Conservation (phyloP, 345 rosid genomes). For the Camelina neglecta region DNA sequence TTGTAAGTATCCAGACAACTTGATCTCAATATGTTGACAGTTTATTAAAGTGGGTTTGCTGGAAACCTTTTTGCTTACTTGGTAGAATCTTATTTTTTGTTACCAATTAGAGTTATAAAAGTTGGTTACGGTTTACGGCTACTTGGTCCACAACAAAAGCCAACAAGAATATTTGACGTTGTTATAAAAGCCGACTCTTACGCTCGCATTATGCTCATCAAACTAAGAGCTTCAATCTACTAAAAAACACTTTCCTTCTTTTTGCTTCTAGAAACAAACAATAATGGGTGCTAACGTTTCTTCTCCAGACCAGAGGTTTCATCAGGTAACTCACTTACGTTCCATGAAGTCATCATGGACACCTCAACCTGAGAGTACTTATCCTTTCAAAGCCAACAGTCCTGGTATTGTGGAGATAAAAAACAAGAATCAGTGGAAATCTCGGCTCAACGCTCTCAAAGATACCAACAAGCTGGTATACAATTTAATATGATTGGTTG, state of each 20-base stretch:
- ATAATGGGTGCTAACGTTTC: constrained; percentile 47
- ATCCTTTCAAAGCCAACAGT: constrained; percentile 26
- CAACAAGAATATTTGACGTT: constrained; percentile 6
- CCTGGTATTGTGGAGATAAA: constrained; percentile 51
- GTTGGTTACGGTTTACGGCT: constrained; percentile 14
- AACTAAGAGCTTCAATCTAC: constrained; percentile 3
- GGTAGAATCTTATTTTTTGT: background rate
- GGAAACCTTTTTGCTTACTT: background rate
- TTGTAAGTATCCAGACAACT: background rate
- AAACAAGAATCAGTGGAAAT: constrained; percentile 63
- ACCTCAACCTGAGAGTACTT: constrained; percentile 24
- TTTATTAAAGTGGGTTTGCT: background rate
- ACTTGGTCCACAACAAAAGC: background rate
- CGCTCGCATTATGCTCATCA: constrained; percentile 10
- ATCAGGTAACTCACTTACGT: constrained; percentile 10
- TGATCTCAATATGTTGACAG: background rate
- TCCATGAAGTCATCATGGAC: constrained; percentile 34
- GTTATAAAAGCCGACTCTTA: constrained; percentile 27
- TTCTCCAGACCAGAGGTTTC: constrained; percentile 8
- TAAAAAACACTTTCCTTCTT: constrained; percentile 14
- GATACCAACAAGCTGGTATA: constrained; percentile 67
- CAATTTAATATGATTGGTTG: background rate
- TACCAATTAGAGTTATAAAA: background rate
- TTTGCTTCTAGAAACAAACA: background rate
- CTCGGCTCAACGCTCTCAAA: constrained; percentile 58